Evolutionary conservation across 2,329 filamentous ascomycete genomes (phyloP).

Genomic region (Xylaria arbuscula): DNA sequence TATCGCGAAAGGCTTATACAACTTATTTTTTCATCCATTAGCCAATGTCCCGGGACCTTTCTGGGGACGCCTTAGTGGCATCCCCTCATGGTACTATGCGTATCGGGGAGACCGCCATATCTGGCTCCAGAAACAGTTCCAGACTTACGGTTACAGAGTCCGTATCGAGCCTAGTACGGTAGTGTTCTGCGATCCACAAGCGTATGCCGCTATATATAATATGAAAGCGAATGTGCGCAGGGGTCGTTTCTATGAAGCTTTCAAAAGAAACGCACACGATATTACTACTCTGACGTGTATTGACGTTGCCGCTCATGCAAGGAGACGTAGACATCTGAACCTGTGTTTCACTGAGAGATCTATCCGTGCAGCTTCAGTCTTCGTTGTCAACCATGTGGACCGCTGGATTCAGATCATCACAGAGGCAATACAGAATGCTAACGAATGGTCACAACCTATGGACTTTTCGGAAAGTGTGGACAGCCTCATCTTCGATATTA

Average conservation of each 20-base stretch:
- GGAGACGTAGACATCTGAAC: conserved; percentile 40
- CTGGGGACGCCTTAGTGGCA: conserved; percentile 38
- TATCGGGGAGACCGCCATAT: conserved; percentile 39
- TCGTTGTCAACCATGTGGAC: conserved; percentile 41
- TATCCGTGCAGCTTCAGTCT: conserved; percentile 33
- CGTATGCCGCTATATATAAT: conserved; percentile 40
- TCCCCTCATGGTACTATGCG: conserved; percentile 43
- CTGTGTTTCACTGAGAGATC: conserved; percentile 43
- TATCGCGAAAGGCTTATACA: conserved; percentile 36
- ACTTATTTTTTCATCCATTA: conserved; percentile 43
- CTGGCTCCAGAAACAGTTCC: conserved; percentile 42
- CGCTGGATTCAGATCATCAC: conserved; percentile 41
- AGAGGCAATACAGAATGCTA: background rate
- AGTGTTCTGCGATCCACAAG: conserved; percentile 39
- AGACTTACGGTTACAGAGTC: conserved; percentile 39
- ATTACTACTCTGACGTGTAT: conserved; percentile 37
- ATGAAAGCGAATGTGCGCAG: conserved; percentile 43
- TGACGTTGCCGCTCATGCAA: conserved; percentile 37
- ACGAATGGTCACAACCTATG: conserved; percentile 36
- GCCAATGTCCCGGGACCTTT: conserved; percentile 42
- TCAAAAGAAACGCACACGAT: conserved; percentile 25
- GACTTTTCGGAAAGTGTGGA: conserved; percentile 34
- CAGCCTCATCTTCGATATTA: conserved; percentile 38
- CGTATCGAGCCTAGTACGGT: conserved; percentile 39
- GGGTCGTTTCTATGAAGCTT: conserved; percentile 38